A percentile compares a stretch with the other conserved stretches of the same genome.
Conservation (phyloP, 1,284 basidiomycete genomes). For the Xerocomus cyaneibrunnescens region DNA sequence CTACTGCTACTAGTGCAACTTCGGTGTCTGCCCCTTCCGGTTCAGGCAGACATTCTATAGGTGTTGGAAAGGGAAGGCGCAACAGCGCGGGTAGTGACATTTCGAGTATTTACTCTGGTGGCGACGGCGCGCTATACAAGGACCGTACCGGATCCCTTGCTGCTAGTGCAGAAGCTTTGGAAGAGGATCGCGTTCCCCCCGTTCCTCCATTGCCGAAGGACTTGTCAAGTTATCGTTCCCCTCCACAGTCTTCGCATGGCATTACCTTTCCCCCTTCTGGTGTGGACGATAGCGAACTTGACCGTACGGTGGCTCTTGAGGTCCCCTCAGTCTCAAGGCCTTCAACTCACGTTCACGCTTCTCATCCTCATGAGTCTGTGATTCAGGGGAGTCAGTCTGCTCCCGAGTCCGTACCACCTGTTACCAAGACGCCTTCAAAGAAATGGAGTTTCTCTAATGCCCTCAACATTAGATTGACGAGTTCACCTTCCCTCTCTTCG, state of each 20-base stretch:
- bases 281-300: slow-evolving; percentile 38
- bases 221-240: slow-evolving; percentile 74
- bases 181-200: slow-evolving; percentile 78
- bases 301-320: slow-evolving; percentile 53
- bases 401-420: slow-evolving; percentile 40
- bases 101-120: slow-evolving; percentile 69
- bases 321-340: slow-evolving; percentile 44
- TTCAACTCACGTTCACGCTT: slow-evolving; percentile 25
- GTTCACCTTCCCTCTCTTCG: slow-evolving; percentile 62
- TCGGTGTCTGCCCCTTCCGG: slow-evolving; percentile 68
- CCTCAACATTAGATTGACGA: slow-evolving; percentile 77
- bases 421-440: slow-evolving; percentile 77
- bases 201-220: slow-evolving; percentile 97
- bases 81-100: slow-evolving; percentile 88
- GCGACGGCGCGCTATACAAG: slow-evolving; percentile 54
- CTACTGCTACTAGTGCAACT: slow-evolving; percentile 70
- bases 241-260: slow-evolving; percentile 52
- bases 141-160: slow-evolving; percentile 64
- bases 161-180: slow-evolving; percentile 53
- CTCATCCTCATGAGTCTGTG: slow-evolving; percentile 17
- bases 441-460: slow-evolving; percentile 96
- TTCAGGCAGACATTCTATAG: slow-evolving; percentile 63
- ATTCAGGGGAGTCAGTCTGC: slow-evolving; percentile 39
- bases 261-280: slow-evolving; percentile 48
- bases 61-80: slow-evolving; percentile 53